Percentiles rank a stretch among this genome's conserved stretches.
These are phyloP conservation scores for Oxytropis ochrocephala DNA, from an alignment of 306 rosid genomes.

Conservation along the genomic window DNA sequence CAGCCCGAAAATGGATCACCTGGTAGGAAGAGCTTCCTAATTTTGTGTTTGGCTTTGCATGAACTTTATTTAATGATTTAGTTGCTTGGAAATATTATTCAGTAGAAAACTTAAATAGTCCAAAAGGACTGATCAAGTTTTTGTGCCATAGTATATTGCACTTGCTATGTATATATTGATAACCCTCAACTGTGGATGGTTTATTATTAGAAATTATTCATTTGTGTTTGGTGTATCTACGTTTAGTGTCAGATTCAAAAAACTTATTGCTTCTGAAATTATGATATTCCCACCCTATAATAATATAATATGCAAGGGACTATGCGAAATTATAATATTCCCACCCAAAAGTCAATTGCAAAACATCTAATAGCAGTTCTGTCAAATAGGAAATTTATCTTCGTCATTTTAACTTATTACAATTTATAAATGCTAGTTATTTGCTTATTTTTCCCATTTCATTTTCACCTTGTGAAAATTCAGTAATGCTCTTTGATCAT, in stretches of 20 bases:
- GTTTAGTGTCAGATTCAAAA: no score
- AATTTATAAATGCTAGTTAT: not conserved
- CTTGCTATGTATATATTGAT: not conserved
- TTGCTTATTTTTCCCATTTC: not conserved
- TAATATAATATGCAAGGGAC: not conserved
- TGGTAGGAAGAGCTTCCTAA: conserved; percentile 52
- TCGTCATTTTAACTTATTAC: not conserved
- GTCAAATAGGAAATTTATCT: not conserved
- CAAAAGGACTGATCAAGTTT: not conserved
- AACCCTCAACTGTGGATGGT: no score
- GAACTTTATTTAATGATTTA: not conserved
- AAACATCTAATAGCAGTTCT: not conserved
- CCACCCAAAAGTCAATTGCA: no score
- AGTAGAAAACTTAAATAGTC: conserved; percentile 10
- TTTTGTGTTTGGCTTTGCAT: conserved; percentile 2
- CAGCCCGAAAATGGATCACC: conserved; percentile 98
- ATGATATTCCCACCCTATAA: not conserved
- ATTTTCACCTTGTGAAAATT: not conserved
- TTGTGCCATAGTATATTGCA: not conserved
- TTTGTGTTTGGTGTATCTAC: no score
- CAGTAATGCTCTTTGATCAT: not conserved
- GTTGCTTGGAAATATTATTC: conserved; percentile 3
- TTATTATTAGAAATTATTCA: no score
- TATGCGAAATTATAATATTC: not conserved
- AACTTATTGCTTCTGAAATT: no score